A percentile compares a stretch with the other conserved stretches of the same genome.
Conservation (phyloP, 2,329 filamentous ascomycete genomes). For the Chaetomium strumarium region DNA sequence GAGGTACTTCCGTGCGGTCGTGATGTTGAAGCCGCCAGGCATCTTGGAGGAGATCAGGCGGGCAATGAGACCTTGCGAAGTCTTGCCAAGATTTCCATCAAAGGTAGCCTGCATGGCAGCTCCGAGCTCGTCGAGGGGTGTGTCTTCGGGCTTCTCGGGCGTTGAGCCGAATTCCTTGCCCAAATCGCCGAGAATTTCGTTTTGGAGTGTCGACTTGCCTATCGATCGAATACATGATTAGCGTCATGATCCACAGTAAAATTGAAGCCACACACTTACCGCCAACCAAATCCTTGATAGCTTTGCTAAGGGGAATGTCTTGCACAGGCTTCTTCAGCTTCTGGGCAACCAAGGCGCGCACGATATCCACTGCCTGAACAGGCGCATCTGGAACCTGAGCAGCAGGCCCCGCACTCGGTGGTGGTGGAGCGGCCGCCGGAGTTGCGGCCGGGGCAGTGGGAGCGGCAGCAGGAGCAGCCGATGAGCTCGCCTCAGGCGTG, state of each 20-base stretch:
- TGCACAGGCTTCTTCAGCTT: slow-evolving; percentile 92
- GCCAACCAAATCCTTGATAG: slow-evolving; percentile 97
- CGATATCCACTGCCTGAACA: slow-evolving; percentile 81
- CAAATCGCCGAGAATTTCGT: slow-evolving; percentile 95
- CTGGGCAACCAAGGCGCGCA: slow-evolving; percentile 85
- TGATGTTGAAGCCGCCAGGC: slow-evolving; percentile 99
- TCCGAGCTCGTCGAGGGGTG: slow-evolving; percentile 89
- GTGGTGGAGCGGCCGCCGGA: slow-evolving; percentile 51
- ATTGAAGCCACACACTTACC: slow-evolving; percentile 52
- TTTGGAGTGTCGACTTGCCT: slow-evolving; percentile 98
- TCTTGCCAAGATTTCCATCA: slow-evolving; percentile 95
- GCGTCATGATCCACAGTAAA: slow-evolving; percentile 2
- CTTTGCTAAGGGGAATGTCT: slow-evolving; percentile 89
- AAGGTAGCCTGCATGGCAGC: slow-evolving; percentile 97
- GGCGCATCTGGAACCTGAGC: slow-evolving; percentile 81
- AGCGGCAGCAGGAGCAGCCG: slow-evolving; percentile 42
- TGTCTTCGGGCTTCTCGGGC: slow-evolving; percentile 97
- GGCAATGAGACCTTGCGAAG: slow-evolving; percentile 87
- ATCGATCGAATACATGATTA: slow-evolving; percentile 9
- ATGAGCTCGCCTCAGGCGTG: slow-evolving; percentile 29
- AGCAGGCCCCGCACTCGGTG: slow-evolving; percentile 76
- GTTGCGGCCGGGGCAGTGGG: slow-evolving; percentile 48
- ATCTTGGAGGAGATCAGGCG: slow-evolving; percentile 97
- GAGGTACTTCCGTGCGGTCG: slow-evolving; percentile 87
- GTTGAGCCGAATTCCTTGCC: slow-evolving; percentile 98